Evolutionary conservation across 2,329 filamentous ascomycete species (phyloP), one percentile per base, ranked within the genome.

Genomic region (Fusarium concolor): DNA sequence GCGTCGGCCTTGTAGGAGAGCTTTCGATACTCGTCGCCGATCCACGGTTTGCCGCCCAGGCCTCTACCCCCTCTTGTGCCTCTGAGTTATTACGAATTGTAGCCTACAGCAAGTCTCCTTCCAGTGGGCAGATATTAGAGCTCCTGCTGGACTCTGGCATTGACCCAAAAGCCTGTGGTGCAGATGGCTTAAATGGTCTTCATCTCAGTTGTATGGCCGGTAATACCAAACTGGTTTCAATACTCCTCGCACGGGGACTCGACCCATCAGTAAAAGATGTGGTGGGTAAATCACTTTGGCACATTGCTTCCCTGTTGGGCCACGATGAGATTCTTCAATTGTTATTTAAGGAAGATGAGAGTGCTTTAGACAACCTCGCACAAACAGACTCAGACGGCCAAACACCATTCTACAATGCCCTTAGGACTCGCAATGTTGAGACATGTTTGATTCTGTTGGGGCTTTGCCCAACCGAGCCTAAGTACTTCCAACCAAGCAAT

Each of bases 371-470:
- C 2, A 26, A 14, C 12, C 20, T 56, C 8, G 14, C 28, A 2
- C 6, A 20, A 8, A 1, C 17, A 2, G n/a, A 33, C 1, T 4
- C 7, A 0, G 26, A 33, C 8, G 20, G 26, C 3, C 24, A 10
- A 3, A 56, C 53, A 12, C 53, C 53, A 2, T 37, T 56, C 5
- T 49, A 18, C 3, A 14, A n/a, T 17, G 28, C 54, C 3, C 20
- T 51, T 8, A 11, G 17, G 3, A 5, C 10, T 10, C 8, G 29
- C 2, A 20, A 42, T 20, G 2, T 6, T 4, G 38, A 51, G 2
- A 26, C 22, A 8, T 33, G 11, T 6, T 14, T 51, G 4, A 15
- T 4, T 4, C 14, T 51, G 3, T 28, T 56, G 3, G 17, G n/a
- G 1, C 3, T 14, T 2, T 42, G 38, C 12, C 54, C 54, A 7